Percentiles rank a stretch among this genome's conserved stretches.
Evolutionary conservation across 257 asterid species (phyloP).

Genomic region (Solanum boliviense): DNA sequence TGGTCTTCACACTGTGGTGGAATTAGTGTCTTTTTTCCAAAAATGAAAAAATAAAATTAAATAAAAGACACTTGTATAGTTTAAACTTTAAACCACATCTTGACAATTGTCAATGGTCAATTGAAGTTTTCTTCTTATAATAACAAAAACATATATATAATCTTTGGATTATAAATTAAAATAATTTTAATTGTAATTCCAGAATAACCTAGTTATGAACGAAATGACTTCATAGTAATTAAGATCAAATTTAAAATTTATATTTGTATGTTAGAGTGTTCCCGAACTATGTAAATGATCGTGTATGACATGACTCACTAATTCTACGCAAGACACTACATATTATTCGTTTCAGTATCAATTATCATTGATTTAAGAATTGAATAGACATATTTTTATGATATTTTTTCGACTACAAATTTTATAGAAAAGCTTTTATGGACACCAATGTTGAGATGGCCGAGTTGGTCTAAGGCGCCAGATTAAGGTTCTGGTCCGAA

Average conservation of each 20-base stretch:
- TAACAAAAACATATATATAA: not conserved
- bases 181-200: too few relatives aligned
- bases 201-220: not conserved
- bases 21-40: not conserved
- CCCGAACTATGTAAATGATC: not conserved
- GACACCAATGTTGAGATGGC: constrained; percentile 62
- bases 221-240: not conserved
- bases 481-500: constrained; percentile 99
- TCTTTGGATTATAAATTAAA: not conserved
- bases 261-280: not conserved
- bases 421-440: rapidly evolving
- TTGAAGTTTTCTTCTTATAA: not conserved
- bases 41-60: not conserved
- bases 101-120: not conserved
- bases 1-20: not conserved
- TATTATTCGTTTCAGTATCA: not conserved
- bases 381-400: not conserved
- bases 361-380: not conserved
- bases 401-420: not conserved
- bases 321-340: not conserved
- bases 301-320: not conserved
- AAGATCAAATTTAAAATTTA: not conserved
- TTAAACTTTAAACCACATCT: not conserved
- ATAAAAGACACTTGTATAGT: not conserved
- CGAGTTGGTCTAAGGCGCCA: constrained; percentile 99